These are phyloP conservation scores for Barnettozyma wickerhamii DNA, from an alignment of 805 yeast genomes.

Conservation along the genomic window DNA sequence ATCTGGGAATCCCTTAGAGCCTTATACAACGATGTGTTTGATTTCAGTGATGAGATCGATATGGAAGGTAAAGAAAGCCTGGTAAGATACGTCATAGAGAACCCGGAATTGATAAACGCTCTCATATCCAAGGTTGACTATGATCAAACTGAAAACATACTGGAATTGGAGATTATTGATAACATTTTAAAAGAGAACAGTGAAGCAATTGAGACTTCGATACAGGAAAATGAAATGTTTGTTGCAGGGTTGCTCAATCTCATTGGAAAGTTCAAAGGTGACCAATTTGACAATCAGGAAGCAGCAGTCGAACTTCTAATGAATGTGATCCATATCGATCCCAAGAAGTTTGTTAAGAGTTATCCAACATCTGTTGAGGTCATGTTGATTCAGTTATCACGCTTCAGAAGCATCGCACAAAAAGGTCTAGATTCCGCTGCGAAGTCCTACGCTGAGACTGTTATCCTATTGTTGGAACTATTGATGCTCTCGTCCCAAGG, in stretches of 20 bases:
- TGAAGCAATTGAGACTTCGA: not conserved
- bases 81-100: not conserved
- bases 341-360: conserved; percentile 1
- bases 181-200: not conserved
- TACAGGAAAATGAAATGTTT: not conserved
- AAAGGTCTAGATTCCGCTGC: conserved; percentile 6
- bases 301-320: not conserved
- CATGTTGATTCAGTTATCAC: conserved; percentile 5
- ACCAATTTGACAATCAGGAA: not conserved
- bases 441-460: conserved; percentile 14
- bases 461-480: conserved; percentile 8
- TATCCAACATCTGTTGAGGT: conserved; percentile 3
- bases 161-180: conserved; percentile 2
- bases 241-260: not conserved
- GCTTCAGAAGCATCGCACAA: not conserved
- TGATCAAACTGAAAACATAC: not conserved
- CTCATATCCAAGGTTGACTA: not conserved
- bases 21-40: conserved; percentile 16
- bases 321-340: not conserved
- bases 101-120: not conserved
- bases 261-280: not conserved
- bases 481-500: conserved; percentile 5
- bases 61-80: conserved; percentile 3
- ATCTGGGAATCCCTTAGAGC: conserved; percentile 13
- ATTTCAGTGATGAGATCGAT: conserved; percentile 12